Evolutionary conservation across 176 grass and related monocot genomes (phyloP).

Genomic region (Canna indica): DNA sequence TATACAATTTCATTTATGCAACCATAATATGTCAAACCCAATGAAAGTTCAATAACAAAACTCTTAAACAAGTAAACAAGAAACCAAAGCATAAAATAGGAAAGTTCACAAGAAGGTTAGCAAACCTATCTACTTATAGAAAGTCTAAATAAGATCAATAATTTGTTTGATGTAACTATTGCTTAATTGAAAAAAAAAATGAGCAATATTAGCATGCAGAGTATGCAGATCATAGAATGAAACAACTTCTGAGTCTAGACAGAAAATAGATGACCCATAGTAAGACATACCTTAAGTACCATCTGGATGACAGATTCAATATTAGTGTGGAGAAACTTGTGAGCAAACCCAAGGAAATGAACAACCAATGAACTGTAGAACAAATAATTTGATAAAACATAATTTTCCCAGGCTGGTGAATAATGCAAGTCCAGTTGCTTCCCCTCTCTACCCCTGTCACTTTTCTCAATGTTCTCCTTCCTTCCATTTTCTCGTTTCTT

Average conservation of each 20-base stretch:
- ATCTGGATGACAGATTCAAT: constrained; percentile 48
- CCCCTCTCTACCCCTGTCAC: constrained; percentile 14
- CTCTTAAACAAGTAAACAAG: neutral
- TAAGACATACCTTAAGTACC: constrained; percentile 49
- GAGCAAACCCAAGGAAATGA: constrained; percentile 87
- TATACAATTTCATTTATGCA: too few relatives aligned
- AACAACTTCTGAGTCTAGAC: neutral
- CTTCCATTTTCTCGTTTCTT: constrained; percentile 18
- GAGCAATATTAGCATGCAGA: neutral
- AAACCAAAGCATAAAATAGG: neutral
- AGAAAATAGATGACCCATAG: neutral
- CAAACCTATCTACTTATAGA: neutral
- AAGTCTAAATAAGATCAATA: neutral
- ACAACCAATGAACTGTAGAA: constrained; percentile 85
- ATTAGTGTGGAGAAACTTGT: constrained; percentile 87
- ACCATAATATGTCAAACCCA: too few relatives aligned
- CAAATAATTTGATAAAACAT: constrained; percentile 76
- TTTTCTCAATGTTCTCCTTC: neutral
- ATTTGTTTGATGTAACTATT: too few relatives aligned
- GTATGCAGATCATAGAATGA: neutral
- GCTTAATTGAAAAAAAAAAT: too few relatives aligned
- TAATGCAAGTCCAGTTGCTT: constrained; percentile 28
- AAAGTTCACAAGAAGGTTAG: neutral
- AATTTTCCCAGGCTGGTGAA: constrained; percentile 40
- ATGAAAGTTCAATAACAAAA: neutral